phyloP scores from a whole-genome alignment of 2,329 filamentous ascomycete species.

The Microdochium nivale region DNA sequence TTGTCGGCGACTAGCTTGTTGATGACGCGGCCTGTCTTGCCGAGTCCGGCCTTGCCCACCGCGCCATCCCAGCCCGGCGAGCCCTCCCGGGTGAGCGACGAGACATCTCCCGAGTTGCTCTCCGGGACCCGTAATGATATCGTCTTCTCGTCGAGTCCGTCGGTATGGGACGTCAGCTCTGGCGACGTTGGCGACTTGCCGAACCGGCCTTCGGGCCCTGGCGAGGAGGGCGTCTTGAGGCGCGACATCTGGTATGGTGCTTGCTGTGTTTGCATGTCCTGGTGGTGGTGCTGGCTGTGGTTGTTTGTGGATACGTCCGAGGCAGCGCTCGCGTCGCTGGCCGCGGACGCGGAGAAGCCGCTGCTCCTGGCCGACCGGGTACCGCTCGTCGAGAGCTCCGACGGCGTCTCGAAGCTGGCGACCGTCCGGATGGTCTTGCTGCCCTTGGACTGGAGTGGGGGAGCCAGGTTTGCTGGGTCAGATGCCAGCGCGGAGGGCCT shows the following conservation, averaged over 20 bases:
- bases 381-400: constrained; percentile 27
- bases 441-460: not conserved
- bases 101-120: constrained; percentile 19
- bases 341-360: constrained; percentile 45
- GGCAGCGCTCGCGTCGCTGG: constrained; percentile 41
- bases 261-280: constrained; percentile 12
- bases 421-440: constrained; percentile 45
- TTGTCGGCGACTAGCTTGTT: constrained; percentile 76
- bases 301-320: constrained; percentile 25
- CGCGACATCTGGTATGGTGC: not conserved
- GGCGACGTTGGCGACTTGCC: constrained; percentile 6
- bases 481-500: not conserved
- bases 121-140: constrained; percentile 26
- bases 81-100: constrained; percentile 12
- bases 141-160: constrained; percentile 10
- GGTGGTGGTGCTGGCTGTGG: constrained; percentile 16
- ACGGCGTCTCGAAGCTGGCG: constrained; percentile 41
- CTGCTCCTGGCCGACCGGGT: constrained; percentile 35
- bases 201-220: constrained; percentile 7
- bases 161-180: constrained; percentile 7
- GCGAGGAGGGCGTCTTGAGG: constrained; percentile 14
- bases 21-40: constrained; percentile 71
- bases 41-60: constrained; percentile 60
- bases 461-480: not conserved
- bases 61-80: constrained; percentile 51